These are phyloP conservation scores for Sphaerulina vaccinii DNA, from an alignment of 2,329 filamentous ascomycete genomes.

Conservation along the genomic window DNA sequence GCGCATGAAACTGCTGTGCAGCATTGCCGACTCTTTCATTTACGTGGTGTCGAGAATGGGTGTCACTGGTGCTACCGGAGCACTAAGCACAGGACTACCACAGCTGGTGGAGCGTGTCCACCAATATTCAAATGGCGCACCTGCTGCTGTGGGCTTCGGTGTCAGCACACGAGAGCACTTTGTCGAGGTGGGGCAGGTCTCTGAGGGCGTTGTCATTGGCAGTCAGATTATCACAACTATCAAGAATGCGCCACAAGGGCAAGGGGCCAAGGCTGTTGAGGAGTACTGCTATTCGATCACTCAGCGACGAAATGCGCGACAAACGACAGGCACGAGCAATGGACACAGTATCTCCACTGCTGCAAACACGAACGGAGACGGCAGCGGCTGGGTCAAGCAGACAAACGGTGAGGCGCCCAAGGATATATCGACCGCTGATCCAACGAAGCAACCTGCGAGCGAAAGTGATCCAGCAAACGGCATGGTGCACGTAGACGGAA, in stretches of 20 bases:
- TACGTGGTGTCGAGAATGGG: constrained; percentile 98
- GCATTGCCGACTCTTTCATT: constrained; percentile 97
- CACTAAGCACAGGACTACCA: constrained; percentile 76
- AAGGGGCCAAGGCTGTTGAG: constrained; percentile 71
- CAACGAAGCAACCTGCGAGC: constrained; percentile 36
- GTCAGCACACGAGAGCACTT: constrained; percentile 96
- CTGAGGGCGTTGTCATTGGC: constrained; percentile 94
- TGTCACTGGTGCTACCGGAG: constrained; percentile 85
- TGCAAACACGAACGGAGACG: constrained; percentile 36
- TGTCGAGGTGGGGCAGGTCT: constrained; percentile 74
- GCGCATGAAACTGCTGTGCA: constrained; percentile 93
- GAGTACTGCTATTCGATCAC: constrained; percentile 80
- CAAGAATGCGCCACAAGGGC: constrained; percentile 63
- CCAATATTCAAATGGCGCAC: constrained; percentile 85
- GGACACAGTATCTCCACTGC: constrained; percentile 36
- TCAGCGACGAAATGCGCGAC: constrained; percentile 30
- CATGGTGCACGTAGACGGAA: constrained; percentile 63
- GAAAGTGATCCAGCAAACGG: constrained; percentile 44
- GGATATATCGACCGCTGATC: constrained; percentile 37
- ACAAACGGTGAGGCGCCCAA: constrained; percentile 34
- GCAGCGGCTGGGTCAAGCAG: constrained; percentile 37
- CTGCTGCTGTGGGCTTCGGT: constrained; percentile 91
- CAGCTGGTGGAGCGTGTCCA: constrained; percentile 82
- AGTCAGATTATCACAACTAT: constrained; percentile 89
- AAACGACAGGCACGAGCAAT: constrained; percentile 21